Conservation (phyloP, 2,329 filamentous ascomycete genomes). For the Fusarium mangiferae region DNA sequence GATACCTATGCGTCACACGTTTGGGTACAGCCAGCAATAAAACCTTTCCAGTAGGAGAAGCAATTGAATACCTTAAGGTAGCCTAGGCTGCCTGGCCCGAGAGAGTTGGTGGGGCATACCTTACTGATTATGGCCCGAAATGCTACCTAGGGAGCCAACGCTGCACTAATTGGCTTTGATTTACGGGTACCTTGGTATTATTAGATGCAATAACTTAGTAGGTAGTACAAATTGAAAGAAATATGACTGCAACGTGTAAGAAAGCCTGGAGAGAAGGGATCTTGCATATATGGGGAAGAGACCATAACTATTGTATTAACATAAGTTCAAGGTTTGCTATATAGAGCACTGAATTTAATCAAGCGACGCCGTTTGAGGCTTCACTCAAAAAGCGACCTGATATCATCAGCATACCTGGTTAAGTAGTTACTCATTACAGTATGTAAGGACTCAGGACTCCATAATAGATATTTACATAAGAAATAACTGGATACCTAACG, state of each 20-base stretch:
- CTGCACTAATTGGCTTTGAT: conserved; percentile 2
- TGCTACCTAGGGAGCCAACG: background rate
- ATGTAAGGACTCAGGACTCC: background rate
- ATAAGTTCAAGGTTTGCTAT: background rate
- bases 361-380: background rate
- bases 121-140: conserved; percentile 8
- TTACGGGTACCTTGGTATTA: background rate
- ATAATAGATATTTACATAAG: no score
- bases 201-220: background rate
- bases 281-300: background rate
- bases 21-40: background rate
- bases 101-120: background rate
- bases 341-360: background rate
- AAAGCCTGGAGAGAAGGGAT: background rate
- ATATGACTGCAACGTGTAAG: background rate
- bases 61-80: background rate
- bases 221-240: background rate
- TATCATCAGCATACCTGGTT: background rate
- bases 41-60: conserved; percentile 6
- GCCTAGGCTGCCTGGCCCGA: background rate
- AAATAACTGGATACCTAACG: background rate
- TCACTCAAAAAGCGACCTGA: background rate
- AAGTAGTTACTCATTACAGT: background rate
- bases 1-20: conserved; percentile 30
- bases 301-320: background rate